Base-by-base conservation (phyloP, 768 basidiomycete genomes). In the Termitomyces sp. region DNA sequence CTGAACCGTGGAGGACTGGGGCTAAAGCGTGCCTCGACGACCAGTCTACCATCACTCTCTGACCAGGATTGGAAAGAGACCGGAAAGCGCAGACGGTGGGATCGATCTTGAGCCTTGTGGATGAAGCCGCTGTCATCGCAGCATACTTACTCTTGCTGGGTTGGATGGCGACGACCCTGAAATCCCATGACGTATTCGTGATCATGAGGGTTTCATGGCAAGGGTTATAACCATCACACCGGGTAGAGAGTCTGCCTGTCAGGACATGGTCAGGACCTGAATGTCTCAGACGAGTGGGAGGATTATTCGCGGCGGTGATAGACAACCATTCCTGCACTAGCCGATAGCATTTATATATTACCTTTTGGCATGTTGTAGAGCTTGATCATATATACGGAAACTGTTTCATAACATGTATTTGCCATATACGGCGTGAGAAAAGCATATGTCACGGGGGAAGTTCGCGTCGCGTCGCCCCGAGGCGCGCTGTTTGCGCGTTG, bases 1-100 rank as follows among this genome's bases (percentile, higher is more conserved):
- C 55, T 70, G 38, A 71, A 79, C 58, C 75, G 88, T 50, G 80
- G 82, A 13, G 88, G 89, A 1, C 74, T 91, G 46, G 90, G 89
- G 2, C 74, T 79, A 66, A 72, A 71, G 50, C 64, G 65, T 49
- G 66, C 65, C 24, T 60, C 59, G 18, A 51, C 61, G 65, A 61
- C 68, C 57, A 68, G 58, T 65, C 62, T 46, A 61, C 60, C 67
- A 57, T 28, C 61, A 13, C 28, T 59, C 36, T 59, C 71, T 18
- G 51, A 62, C 51, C 59, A 54, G 35, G 69, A 74, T 58, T 81
- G 81, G 80, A 78, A 73, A 51, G 80, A 79, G 58, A 70, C 64
- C 18, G 78, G 69, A 11, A 79, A 75, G 68, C 74, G 73, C 42
- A 71, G 75, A 63, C 71, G 80, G 60, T 84, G 80, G 79, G 64